Evolutionary conservation across 83 land plant species (phyloP).

Genomic region (Picea engelmannii): DNA sequence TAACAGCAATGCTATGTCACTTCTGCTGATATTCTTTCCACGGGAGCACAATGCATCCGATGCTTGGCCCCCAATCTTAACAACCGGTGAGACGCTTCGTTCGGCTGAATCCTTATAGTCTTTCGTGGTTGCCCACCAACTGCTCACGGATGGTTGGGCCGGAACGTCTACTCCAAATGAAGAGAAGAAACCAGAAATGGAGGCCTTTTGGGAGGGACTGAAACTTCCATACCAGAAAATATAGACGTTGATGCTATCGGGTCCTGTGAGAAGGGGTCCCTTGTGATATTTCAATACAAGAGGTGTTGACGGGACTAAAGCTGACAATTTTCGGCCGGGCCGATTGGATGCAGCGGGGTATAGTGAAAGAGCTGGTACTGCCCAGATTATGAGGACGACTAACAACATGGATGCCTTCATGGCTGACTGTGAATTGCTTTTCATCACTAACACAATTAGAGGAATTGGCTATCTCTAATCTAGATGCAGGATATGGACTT

Average conservation of each 20-base stretch:
- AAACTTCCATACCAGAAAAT: constrained; percentile 15
- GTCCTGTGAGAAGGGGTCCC: constrained; percentile 11
- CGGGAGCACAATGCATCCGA: too few species aligned
- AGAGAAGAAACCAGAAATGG: constrained; percentile 2
- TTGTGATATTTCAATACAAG: background rate
- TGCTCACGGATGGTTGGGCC: background rate
- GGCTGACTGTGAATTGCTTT: background rate
- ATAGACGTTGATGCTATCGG: background rate
- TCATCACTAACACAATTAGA: background rate
- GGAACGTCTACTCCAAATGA: background rate
- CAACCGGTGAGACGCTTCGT: too few species aligned
- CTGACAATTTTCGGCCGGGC: background rate
- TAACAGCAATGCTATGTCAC: too few species aligned
- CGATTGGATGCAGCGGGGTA: too few species aligned
- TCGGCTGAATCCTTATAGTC: background rate
- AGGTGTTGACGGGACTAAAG: background rate
- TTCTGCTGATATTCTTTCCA: too few species aligned
- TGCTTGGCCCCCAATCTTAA: too few species aligned
- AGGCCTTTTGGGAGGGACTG: background rate
- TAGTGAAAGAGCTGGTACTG: too few species aligned
- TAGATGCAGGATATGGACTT: too few species aligned
- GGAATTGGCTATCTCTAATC: too few species aligned
- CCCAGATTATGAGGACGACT: too few species aligned
- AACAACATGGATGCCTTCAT: constrained; percentile 19
- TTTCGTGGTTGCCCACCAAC: background rate